phyloP scores from a whole-genome alignment of 208 protist genomes.

The Trichomonas tenax region DNA sequence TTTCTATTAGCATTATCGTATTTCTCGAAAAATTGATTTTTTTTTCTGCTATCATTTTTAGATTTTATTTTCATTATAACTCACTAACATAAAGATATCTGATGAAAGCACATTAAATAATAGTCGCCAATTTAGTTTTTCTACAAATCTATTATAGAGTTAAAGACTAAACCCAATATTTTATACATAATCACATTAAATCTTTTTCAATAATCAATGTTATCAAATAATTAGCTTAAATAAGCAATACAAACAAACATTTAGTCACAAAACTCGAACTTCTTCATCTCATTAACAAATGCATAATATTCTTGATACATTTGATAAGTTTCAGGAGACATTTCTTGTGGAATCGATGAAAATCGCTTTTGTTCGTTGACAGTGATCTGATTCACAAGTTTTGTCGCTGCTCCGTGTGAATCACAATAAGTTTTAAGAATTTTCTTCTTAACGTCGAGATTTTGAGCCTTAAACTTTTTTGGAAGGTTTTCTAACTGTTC shows the following conservation, averaged over 20 bases:
- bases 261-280: background rate
- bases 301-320: background rate
- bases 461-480: background rate
- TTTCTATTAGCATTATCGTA: too few species aligned
- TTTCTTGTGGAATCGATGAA: background rate
- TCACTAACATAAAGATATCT: too few species aligned
- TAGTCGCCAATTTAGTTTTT: too few species aligned
- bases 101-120: too few species aligned
- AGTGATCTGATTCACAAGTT: background rate
- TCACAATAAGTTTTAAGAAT: background rate
- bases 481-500: background rate
- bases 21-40: too few species aligned
- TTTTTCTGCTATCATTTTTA: too few species aligned
- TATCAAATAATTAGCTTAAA: too few species aligned
- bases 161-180: too few species aligned
- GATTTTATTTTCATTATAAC: too few species aligned
- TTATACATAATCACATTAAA: too few species aligned
- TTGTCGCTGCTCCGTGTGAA: background rate
- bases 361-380: background rate
- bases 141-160: too few species aligned
- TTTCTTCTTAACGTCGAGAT: background rate
- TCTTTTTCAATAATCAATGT: too few species aligned
- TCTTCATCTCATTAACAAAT: background rate
- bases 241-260: background rate
- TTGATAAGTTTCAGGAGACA: background rate